Conservation (phyloP, 2,329 filamentous ascomycete species). For the Chaetomiaceae sp. region DNA sequence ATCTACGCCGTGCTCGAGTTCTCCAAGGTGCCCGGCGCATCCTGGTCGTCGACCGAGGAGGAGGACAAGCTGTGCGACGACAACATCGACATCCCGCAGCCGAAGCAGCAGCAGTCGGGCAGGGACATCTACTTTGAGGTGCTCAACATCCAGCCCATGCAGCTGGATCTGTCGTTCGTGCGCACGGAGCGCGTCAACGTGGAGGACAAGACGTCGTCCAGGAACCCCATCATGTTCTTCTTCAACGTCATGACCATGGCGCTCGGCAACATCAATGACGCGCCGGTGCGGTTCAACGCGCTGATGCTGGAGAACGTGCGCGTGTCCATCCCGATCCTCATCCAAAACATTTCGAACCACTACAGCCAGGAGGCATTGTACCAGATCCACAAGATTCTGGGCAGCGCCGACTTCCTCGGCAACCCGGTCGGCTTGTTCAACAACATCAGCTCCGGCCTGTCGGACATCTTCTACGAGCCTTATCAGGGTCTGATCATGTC, state of each 20-base stretch:
- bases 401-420: constrained; percentile 93
- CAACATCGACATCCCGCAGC: constrained; percentile 84
- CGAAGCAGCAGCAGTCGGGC: constrained; percentile 72
- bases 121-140: constrained; percentile 98
- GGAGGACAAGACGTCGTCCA: constrained; percentile 84
- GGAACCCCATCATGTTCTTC: constrained; percentile 96
- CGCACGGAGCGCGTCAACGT: constrained; percentile 94
- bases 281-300: constrained; percentile 87
- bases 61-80: constrained; percentile 87
- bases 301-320: constrained; percentile 92
- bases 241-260: constrained; percentile 99
- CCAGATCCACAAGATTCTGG: constrained; percentile 94
- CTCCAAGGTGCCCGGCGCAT: constrained; percentile 82
- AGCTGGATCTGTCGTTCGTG: constrained; percentile 94
- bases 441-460: constrained; percentile 93
- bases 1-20: constrained; percentile 95
- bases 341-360: constrained; percentile 83
- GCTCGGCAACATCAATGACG: constrained; percentile 97
- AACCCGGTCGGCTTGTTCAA: constrained; percentile 98
- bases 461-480: constrained; percentile 98
- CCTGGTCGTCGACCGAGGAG: constrained; percentile 71
- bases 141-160: constrained; percentile 95
- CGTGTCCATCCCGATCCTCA: constrained; percentile 76
- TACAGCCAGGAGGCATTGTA: constrained; percentile 95
- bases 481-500: constrained; percentile 96